A percentile compares a stretch with the other conserved stretches of the same genome.
phyloP scores from a whole-genome alignment of 495 filamentous ascomycete species.

The Annulohypoxylon moriforme region DNA sequence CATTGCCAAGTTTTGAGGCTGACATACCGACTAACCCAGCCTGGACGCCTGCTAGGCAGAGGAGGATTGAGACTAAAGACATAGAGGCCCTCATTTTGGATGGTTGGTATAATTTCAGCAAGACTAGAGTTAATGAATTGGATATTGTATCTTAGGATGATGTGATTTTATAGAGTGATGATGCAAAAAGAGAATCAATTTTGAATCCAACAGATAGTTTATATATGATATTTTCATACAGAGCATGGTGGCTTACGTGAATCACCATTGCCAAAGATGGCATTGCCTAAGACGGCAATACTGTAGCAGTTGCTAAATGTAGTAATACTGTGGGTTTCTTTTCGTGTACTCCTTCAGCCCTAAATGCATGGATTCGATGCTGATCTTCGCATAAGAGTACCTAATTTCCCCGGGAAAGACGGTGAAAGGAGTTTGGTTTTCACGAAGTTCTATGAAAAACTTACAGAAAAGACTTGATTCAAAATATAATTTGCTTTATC shows the following conservation, averaged over 20 bases:
- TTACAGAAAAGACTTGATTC: no score
- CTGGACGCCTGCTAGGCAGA: background rate
- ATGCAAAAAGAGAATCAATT: background rate
- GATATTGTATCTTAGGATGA: background rate
- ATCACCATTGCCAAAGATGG: background rate
- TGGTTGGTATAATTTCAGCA: background rate
- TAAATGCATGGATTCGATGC: background rate
- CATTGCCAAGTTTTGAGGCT: background rate
- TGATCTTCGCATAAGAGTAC: background rate
- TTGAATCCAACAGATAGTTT: background rate
- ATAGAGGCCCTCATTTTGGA: background rate
- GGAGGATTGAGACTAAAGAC: background rate
- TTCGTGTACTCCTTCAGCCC: background rate
- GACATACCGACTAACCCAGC: background rate
- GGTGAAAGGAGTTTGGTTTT: background rate
- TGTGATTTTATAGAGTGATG: background rate
- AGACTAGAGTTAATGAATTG: background rate
- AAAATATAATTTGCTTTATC: no score
- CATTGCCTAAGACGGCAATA: background rate
- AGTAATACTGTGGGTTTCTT: background rate
- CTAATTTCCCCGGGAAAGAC: background rate
- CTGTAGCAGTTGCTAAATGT: background rate
- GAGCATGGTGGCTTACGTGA: background rate
- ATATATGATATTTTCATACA: background rate
- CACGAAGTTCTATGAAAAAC: background rate